Evolutionary conservation across 495 filamentous ascomycete species (phyloP).

Genomic region (Lepidopterella palustris): DNA sequence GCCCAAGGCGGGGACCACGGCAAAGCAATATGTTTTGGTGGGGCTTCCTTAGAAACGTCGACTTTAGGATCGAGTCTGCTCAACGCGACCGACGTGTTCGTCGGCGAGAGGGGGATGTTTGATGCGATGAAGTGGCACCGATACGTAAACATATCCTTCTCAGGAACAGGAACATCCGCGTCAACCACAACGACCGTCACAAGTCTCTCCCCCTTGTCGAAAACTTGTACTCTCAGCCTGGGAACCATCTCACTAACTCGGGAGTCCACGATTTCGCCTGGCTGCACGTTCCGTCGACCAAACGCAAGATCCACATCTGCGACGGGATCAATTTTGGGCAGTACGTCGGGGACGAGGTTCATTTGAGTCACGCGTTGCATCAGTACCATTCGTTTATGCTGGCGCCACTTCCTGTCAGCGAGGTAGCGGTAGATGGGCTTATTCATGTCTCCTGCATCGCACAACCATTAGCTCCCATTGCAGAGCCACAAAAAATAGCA

Average conservation of each 20-base stretch:
- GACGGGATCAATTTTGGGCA: constrained; percentile 72
- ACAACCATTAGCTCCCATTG: not conserved
- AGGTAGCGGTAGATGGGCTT: constrained; percentile 94
- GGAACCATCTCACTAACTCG: constrained; percentile 60
- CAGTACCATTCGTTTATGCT: constrained; percentile 66
- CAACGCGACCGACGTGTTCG: constrained; percentile 47
- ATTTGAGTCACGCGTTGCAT: constrained; percentile 85
- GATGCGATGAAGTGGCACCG: constrained; percentile 79
- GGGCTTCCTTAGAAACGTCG: constrained; percentile 40
- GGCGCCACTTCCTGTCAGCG: constrained; percentile 79
- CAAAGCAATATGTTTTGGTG: constrained; percentile 42
- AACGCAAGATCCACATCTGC: constrained; percentile 78
- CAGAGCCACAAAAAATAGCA: not conserved
- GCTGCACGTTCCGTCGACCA: constrained; percentile 54
- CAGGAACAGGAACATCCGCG: constrained; percentile 76
- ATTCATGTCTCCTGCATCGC: constrained; percentile 72
- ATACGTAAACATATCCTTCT: constrained; percentile 69
- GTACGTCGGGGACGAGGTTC: constrained; percentile 85
- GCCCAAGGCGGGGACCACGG: constrained; percentile 81
- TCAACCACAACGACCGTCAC: constrained; percentile 82
- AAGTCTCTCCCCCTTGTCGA: constrained; percentile 71
- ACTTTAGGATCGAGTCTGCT: constrained; percentile 46
- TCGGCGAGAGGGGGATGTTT: constrained; percentile 56
- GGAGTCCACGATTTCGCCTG: constrained; percentile 73
- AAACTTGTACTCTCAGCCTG: constrained; percentile 74